These are phyloP conservation scores for Lathyrus sativus DNA, from an alignment of 306 rosid species.

Conservation along the genomic window DNA sequence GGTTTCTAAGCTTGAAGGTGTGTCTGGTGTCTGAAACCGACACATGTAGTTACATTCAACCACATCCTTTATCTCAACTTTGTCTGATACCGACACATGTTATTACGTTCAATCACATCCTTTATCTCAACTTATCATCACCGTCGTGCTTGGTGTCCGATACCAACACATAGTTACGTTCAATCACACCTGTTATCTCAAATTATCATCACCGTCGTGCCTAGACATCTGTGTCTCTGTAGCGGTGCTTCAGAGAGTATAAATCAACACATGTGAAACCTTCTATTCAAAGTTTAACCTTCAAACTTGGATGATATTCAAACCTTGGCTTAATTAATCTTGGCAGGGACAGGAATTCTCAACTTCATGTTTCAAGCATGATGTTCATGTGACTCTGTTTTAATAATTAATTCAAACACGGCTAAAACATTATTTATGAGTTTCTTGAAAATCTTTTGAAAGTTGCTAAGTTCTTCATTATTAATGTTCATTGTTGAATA, in stretches of 20 bases:
- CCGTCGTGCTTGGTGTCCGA: no score
- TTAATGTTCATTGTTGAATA: slow-evolving; percentile 18
- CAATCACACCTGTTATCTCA: neutral
- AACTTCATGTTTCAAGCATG: no score
- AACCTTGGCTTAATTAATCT: no score
- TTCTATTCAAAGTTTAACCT: no score
- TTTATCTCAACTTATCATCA: neutral
- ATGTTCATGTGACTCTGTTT: neutral
- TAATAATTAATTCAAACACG: neutral
- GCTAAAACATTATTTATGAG: neutral
- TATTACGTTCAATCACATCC: no score
- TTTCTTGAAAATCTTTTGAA: neutral
- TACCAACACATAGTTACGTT: no score
- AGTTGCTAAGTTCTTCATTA: neutral
- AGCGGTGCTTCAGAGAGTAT: no score
- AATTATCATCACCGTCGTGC: neutral
- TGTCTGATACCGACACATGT: no score
- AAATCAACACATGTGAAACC: no score
- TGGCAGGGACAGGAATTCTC: no score
- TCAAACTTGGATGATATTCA: no score
- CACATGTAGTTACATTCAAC: neutral
- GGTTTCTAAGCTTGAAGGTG: neutral
- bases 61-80: neutral
- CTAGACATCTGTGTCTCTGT: neutral
- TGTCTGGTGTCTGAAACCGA: neutral